phyloP scores from a whole-genome alignment of 1,139 yeast genomes.

The Blastobotrys illinoisensis region DNA sequence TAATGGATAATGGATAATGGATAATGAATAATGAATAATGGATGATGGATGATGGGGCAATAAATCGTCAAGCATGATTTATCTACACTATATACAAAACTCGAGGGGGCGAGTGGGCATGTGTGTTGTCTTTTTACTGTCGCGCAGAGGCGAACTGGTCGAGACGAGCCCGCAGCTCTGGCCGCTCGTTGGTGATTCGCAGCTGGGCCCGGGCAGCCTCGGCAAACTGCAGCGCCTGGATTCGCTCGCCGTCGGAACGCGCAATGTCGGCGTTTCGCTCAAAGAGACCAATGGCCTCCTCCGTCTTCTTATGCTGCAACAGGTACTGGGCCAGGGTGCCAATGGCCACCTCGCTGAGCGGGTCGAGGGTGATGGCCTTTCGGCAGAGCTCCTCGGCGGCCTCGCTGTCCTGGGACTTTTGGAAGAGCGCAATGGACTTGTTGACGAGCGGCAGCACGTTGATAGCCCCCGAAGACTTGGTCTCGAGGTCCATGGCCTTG shows the following conservation, averaged over 20 bases:
- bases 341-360: conserved; percentile 83
- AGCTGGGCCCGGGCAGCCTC: conserved; percentile 54
- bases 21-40: too few species aligned
- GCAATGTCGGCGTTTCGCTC: conserved; percentile 79
- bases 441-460: conserved; percentile 90
- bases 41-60: not conserved
- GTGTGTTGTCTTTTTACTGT: not conserved
- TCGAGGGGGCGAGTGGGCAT: not conserved
- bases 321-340: conserved; percentile 86
- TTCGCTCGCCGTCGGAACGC: conserved; percentile 79
- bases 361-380: conserved; percentile 76
- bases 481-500: conserved; percentile 76
- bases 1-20: too few species aligned
- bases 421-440: conserved; percentile 60
- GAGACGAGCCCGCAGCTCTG: conserved; percentile 29
- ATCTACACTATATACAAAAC: not conserved
- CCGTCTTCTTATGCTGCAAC: conserved; percentile 74
- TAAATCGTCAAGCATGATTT: not conserved
- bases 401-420: conserved; percentile 36
- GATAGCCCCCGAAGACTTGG: conserved; percentile 48
- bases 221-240: conserved; percentile 87
- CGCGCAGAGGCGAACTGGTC: conserved; percentile 18
- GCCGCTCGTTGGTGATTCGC: conserved; percentile 32
- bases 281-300: conserved; percentile 75
- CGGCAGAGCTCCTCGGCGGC: conserved; percentile 65